phyloP scores from a whole-genome alignment of 2,329 filamentous ascomycete genomes.

The Colletotrichum magnum region DNA sequence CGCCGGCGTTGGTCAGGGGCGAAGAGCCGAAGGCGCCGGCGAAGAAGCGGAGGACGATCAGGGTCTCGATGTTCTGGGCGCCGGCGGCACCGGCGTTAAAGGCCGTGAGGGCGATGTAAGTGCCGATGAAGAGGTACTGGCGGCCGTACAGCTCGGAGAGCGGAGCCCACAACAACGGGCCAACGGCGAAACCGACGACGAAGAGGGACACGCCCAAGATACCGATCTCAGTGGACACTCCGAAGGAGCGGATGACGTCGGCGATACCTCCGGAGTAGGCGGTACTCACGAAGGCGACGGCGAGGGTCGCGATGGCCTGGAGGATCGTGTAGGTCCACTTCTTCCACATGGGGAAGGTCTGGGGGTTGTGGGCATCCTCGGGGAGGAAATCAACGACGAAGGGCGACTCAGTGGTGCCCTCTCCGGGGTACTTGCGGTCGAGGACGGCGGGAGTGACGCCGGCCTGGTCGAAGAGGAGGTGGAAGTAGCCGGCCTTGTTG shows the following conservation, averaged over 20 bases:
- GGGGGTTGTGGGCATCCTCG: conserved; percentile 75
- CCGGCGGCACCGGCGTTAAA: conserved; percentile 75
- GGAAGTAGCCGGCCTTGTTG: conserved; percentile 60
- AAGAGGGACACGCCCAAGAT: conserved; percentile 63
- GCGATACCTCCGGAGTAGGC: conserved; percentile 69
- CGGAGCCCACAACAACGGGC: conserved; percentile 76
- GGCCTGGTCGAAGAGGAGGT: conserved; percentile 69
- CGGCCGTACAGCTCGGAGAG: conserved; percentile 74
- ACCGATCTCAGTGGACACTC: conserved; percentile 59
- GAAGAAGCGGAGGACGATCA: conserved; percentile 76
- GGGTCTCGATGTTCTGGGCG: conserved; percentile 67
- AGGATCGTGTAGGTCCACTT: conserved; percentile 76
- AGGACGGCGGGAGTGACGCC: conserved; percentile 71
- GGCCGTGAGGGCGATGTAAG: conserved; percentile 68
- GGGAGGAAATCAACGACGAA: conserved; percentile 75
- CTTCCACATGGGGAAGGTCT: conserved; percentile 64
- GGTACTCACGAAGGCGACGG: conserved; percentile 74
- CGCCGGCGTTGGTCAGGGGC: conserved; percentile 73
- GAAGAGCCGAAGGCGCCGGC: conserved; percentile 74
- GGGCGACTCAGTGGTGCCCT: conserved; percentile 74
- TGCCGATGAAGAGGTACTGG: conserved; percentile 70
- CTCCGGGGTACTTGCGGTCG: conserved; percentile 68
- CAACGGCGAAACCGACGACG: conserved; percentile 66
- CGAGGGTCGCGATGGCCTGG: conserved; percentile 74
- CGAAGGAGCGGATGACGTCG: conserved; percentile 67